A percentile compares a stretch with the other conserved stretches of the same genome.
phyloP scores from a whole-genome alignment of 495 filamentous ascomycete species.

The Annulohypoxylon nitens region DNA sequence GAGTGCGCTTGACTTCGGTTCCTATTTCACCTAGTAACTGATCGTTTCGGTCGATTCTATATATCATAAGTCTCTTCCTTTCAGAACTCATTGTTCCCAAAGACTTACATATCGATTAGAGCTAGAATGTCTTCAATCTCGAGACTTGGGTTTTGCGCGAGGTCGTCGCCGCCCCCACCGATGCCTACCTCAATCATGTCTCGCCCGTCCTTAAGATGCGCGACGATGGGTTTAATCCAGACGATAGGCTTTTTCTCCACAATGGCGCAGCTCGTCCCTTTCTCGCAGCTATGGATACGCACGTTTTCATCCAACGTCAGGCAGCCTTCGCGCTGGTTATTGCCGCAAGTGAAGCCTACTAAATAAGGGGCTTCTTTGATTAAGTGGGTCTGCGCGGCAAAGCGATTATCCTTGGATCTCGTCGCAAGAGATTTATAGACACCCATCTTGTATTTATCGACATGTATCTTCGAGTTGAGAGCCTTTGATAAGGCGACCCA shows the following conservation, averaged over 20 bases:
- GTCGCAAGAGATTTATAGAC: conserved; percentile 76
- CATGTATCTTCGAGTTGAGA: conserved; percentile 80
- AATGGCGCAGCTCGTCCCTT: conserved; percentile 72
- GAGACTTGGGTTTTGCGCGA: conserved; percentile 72
- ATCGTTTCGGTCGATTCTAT: conserved; percentile 41
- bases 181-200: conserved; percentile 80
- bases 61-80: conserved; percentile 2
- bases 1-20: conserved; percentile 43
- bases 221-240: conserved; percentile 84
- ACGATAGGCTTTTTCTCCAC: conserved; percentile 71
- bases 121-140: conserved; percentile 57
- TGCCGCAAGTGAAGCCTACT: conserved; percentile 82
- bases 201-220: conserved; percentile 62
- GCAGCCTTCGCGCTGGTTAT: conserved; percentile 74
- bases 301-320: conserved; percentile 73
- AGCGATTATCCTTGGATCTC: conserved; percentile 49
- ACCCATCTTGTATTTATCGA: conserved; percentile 81
- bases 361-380: conserved; percentile 73
- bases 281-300: conserved; percentile 92
- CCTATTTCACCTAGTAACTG: conserved; percentile 43
- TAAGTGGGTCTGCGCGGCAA: conserved; percentile 55
- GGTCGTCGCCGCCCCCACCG: conserved; percentile 83
- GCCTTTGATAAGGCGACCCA: conserved; percentile 84
- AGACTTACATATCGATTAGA: conserved; percentile 63
- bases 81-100: background rate